Evolutionary conservation across 345 rosid genomes (phyloP).

Genomic region (Excoecaria cochinchinensis): DNA sequence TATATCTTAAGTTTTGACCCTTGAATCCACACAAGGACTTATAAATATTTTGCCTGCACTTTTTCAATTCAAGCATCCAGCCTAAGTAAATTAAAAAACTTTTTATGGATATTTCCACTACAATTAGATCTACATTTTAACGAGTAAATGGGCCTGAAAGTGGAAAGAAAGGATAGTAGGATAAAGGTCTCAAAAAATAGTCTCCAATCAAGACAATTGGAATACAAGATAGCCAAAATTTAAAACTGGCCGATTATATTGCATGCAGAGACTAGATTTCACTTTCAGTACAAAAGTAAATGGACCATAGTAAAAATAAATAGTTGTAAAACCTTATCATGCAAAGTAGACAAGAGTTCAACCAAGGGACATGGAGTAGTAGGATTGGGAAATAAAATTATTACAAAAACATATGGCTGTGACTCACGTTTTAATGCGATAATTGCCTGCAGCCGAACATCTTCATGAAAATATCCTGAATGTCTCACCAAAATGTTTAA

Average conservation of each 20-base stretch:
- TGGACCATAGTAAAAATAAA: background rate
- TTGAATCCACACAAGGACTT: background rate
- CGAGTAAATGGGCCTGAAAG: too few relatives aligned
- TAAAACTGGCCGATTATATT: background rate
- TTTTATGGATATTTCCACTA: background rate
- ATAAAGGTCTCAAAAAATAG: background rate
- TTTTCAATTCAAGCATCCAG: background rate
- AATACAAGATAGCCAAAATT: background rate
- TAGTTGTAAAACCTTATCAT: background rate
- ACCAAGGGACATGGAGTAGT: background rate
- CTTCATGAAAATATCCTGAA: constrained; percentile 95
- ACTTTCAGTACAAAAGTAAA: background rate
- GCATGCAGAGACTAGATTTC: background rate
- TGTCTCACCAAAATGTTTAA: constrained; percentile 77
- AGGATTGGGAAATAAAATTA: background rate
- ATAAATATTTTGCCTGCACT: background rate
- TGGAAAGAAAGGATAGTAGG: background rate
- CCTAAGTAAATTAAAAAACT: background rate
- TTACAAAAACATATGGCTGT: background rate
- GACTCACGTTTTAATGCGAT: constrained; percentile 80
- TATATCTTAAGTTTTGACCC: background rate
- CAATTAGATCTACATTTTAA: background rate
- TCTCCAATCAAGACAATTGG: background rate
- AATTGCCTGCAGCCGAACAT: constrained; percentile 95
- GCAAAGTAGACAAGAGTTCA: background rate